These are phyloP conservation scores for Fistulifera solaris DNA, from an alignment of 108 stramenopile species.

Conservation along the genomic window DNA sequence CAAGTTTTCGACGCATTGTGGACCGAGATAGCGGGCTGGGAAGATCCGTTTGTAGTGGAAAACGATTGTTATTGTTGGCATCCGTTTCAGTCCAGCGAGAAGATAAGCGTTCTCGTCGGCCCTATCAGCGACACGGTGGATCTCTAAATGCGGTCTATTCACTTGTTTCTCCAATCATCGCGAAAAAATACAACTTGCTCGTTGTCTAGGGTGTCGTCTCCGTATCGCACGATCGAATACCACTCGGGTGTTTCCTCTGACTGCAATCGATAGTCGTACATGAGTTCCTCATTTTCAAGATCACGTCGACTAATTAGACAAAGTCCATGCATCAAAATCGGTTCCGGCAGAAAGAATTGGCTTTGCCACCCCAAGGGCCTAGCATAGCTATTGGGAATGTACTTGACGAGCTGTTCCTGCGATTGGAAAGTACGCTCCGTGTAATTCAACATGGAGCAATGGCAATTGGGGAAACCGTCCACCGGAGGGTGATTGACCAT, in stretches of 20 bases:
- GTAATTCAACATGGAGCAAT: constrained; percentile 63
- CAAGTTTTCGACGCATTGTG: constrained; percentile 44
- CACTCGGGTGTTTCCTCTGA: constrained; percentile 5
- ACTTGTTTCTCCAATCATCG: constrained; percentile 1
- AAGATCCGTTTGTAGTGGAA: constrained; percentile 27
- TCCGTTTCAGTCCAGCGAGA: not conserved
- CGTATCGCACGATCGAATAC: not conserved
- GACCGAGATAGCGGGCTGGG: constrained; percentile 54
- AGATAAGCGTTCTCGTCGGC: too few species aligned
- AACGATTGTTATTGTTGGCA: not conserved
- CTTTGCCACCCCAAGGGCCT: constrained; percentile 36
- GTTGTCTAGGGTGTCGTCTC: constrained; percentile 3
- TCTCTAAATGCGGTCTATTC: not conserved
- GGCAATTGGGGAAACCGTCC: constrained; percentile 38
- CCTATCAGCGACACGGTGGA: not conserved
- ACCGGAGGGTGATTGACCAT: constrained; percentile 75
- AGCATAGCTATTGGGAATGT: constrained; percentile 76
- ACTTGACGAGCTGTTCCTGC: constrained; percentile 13
- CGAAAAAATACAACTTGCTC: constrained; percentile 11
- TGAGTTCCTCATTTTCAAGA: constrained; percentile 72
- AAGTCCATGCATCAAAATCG: constrained; percentile 71
- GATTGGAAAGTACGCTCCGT: constrained; percentile 41
- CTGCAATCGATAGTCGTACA: constrained; percentile 58
- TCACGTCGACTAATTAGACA: constrained; percentile 51
- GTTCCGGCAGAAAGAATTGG: constrained; percentile 37